Evolutionary conservation across 371 early-diverging fungal genomes (phyloP).

Genomic region (Mucor racemosus): DNA sequence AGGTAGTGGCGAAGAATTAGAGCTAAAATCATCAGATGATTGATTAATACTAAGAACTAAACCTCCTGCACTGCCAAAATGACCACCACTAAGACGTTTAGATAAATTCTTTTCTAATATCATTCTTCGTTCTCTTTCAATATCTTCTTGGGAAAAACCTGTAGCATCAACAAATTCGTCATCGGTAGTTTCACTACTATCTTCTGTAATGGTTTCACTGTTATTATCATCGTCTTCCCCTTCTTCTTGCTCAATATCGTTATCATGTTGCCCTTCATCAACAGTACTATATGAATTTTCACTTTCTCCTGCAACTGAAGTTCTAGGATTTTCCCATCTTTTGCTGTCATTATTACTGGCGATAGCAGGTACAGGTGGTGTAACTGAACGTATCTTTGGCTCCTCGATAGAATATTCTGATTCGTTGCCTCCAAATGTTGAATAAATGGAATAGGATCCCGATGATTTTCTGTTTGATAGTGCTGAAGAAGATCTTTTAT

Average conservation of each 20-base stretch:
- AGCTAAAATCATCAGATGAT: background rate
- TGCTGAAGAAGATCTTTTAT: background rate
- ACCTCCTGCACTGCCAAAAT: conserved; percentile 57
- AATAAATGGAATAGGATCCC: conserved; percentile 30
- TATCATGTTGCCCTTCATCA: background rate
- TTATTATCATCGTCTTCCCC: conserved; percentile 28
- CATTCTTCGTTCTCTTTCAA: conserved; percentile 18
- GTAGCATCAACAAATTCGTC: conserved; percentile 32
- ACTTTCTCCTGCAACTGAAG: conserved; percentile 15
- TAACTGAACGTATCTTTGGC: background rate
- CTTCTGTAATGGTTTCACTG: conserved; percentile 13
- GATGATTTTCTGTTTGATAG: conserved; percentile 21
- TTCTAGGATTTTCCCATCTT: background rate
- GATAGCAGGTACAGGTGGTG: background rate
- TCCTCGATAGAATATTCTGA: conserved; percentile 21
- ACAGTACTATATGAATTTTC: conserved; percentile 24
- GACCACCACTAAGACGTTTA: conserved; percentile 54
- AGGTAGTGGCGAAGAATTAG: background rate
- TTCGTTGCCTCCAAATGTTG: conserved; percentile 28
- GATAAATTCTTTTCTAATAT: conserved; percentile 27
- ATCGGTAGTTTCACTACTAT: conserved; percentile 15
- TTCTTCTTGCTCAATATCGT: conserved; percentile 12
- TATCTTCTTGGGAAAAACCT: conserved; percentile 25
- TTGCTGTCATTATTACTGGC: background rate
- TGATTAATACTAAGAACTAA: conserved; percentile 38